These are phyloP conservation scores for Wakefieldia striispora DNA, from an alignment of 768 basidiomycete genomes.

Conservation along the genomic window DNA sequence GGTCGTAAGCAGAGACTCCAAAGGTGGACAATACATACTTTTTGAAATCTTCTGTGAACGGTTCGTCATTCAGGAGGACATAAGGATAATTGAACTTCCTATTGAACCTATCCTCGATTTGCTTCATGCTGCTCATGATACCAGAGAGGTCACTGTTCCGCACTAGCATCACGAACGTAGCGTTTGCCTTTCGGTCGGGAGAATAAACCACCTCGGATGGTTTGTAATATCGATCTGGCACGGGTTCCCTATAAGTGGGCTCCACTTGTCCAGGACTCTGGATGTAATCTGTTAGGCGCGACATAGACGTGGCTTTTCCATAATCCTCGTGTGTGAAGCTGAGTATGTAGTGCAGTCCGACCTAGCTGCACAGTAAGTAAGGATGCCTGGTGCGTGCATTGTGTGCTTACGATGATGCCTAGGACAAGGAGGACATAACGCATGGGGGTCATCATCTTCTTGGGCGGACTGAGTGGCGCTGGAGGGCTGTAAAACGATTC, in stretches of 20 bases:
- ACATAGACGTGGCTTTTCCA: constrained; percentile 41
- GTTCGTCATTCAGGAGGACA: constrained; percentile 84
- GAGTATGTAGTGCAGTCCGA: constrained; percentile 41
- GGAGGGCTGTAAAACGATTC: too few species aligned
- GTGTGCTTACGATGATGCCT: constrained; percentile 43
- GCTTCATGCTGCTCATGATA: constrained; percentile 61
- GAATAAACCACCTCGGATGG: constrained; percentile 34
- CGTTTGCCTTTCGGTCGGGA: constrained; percentile 69
- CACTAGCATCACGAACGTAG: constrained; percentile 78
- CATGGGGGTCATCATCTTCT: constrained; percentile 58
- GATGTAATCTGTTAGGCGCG: constrained; percentile 26
- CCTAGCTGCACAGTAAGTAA: constrained; percentile 24
- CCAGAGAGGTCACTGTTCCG: constrained; percentile 63
- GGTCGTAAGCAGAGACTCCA: constrained; percentile 4
- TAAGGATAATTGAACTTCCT: constrained; percentile 76
- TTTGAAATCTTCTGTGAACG: constrained; percentile 76
- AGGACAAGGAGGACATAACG: constrained; percentile 53
- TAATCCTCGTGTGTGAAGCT: constrained; percentile 43
- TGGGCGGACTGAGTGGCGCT: neutral
- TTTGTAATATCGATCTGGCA: constrained; percentile 59
- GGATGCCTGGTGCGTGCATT: neutral
- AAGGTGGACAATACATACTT: constrained; percentile 35
- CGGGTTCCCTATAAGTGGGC: constrained; percentile 50
- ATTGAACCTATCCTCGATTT: constrained; percentile 90
- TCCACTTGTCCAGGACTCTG: constrained; percentile 17